Base-by-base conservation (phyloP, 805 yeast genomes). In the Kluyveromyces wickerhamii region DNA sequence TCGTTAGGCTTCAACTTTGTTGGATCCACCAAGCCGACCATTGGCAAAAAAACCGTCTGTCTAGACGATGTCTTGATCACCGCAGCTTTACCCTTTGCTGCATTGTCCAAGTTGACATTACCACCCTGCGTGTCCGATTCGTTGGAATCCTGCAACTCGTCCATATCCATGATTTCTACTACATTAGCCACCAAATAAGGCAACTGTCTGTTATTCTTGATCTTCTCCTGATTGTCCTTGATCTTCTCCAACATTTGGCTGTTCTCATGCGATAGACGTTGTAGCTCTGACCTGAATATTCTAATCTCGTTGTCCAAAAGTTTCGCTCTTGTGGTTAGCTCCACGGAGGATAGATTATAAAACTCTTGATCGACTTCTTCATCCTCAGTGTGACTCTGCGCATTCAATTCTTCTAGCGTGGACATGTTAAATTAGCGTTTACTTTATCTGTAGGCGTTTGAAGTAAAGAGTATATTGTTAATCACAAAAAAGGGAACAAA, bases 161-260 rank as follows among this genome's bases (percentile, higher is more conserved):
- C 80, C 60, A 92, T 74, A 54, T 92, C 94, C 52, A 92, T 71
- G 39, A 92, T 67, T 62, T 92, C 99, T 21, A 92, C 97, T 34
- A 92, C 94, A 56, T 92, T 92, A 17, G 96, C 96, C 33, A 92
- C 98, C 37, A 92, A 66, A 52, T 92, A 92, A 11, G 99, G 99
- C 52, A 92, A 71, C 60, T 88, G 96, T 62, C 81, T 84, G 62
- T 92, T 92, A 59, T 92, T 89, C 52, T 85, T 85, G 61, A 92
- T 89, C 63, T 92, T 92, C 49, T 89, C 96, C 57, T 82, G 86
- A 64, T 92, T 92, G 52, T 92, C 97, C 59, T 88, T 87, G 62
- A 92, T 86, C 59, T 89, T 79, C 47, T 87, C 96, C 36, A 76
- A 63, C 96, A 89, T 92, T 33, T 86, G 85, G 38, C 85, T 76